phyloP scores from a whole-genome alignment of 1,139 yeast genomes.

The Yamadazyma siamensis region DNA sequence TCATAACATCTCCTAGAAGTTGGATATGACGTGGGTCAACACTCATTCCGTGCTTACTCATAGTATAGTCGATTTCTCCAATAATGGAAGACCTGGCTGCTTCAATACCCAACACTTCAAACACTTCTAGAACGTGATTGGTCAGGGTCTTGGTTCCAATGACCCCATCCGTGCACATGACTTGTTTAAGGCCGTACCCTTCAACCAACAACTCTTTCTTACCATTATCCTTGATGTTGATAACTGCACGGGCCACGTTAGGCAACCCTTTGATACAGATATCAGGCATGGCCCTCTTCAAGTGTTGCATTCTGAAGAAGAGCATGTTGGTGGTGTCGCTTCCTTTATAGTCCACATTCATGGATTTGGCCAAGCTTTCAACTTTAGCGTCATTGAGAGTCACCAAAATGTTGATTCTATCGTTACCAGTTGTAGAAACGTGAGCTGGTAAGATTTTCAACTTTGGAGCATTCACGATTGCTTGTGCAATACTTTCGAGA shows the following conservation, averaged over 20 bases:
- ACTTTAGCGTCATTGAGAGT: constrained; percentile 49
- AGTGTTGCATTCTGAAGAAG: constrained; percentile 84
- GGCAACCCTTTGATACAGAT: constrained; percentile 93
- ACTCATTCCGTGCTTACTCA: constrained; percentile 99
- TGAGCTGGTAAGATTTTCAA: constrained; percentile 76
- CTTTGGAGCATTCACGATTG: constrained; percentile 83
- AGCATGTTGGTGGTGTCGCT: constrained; percentile 51
- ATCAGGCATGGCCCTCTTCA: constrained; percentile 79
- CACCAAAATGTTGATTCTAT: constrained; percentile 75
- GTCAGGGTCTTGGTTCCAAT: constrained; percentile 84
- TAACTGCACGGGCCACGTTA: constrained; percentile 91
- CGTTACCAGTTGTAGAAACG: constrained; percentile 65
- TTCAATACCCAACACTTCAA: constrained; percentile 90
- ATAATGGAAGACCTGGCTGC: constrained; percentile 95
- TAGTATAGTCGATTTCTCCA: constrained; percentile 92
- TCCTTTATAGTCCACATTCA: constrained; percentile 25
- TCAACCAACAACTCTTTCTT: constrained; percentile 91
- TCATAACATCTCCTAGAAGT: constrained; percentile 96
- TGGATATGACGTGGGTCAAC: constrained; percentile 99
- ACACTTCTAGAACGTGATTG: constrained; percentile 89
- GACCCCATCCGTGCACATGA: constrained; percentile 97
- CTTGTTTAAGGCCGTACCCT: constrained; percentile 95
- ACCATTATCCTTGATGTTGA: constrained; percentile 83
- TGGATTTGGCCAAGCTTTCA: constrained; percentile 25
- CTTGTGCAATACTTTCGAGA: constrained; percentile 80